Percentiles rank a stretch among this genome's conserved stretches.
Conservation (phyloP, 192 early-diverging fungal genomes). For the Coemansia brasiliensis region DNA sequence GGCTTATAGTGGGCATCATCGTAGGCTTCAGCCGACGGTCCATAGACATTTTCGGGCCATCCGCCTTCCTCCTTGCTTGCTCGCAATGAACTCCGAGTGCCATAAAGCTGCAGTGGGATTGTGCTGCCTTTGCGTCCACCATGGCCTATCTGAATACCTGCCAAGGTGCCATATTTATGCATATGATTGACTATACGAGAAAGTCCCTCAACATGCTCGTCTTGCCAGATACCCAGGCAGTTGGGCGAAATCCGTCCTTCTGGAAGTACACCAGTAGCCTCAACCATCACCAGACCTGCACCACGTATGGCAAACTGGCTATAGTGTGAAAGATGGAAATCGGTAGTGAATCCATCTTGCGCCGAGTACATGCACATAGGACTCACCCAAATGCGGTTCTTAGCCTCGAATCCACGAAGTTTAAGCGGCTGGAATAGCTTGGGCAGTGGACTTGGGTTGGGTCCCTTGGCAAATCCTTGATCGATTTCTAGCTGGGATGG, state of each 20-base stretch:
- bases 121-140: slow-evolving; percentile 75
- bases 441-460: slow-evolving; percentile 21
- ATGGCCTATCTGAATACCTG: slow-evolving; percentile 81
- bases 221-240: slow-evolving; percentile 80
- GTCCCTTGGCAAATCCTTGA: slow-evolving; percentile 23
- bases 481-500: slow-evolving; percentile 37
- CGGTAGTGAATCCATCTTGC: slow-evolving; percentile 64
- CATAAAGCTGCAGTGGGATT: slow-evolving; percentile 20
- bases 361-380: slow-evolving; percentile 86
- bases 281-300: slow-evolving; percentile 76
- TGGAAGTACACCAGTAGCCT: slow-evolving; percentile 72
- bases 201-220: slow-evolving; percentile 67
- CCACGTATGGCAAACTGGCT: slow-evolving; percentile 76
- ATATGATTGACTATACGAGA: slow-evolving; percentile 55
- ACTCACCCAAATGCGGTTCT: slow-evolving; percentile 74
- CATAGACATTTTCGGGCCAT: slow-evolving; percentile 73
- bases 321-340: slow-evolving; percentile 65
- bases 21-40: slow-evolving; percentile 60
- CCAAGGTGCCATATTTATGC: slow-evolving; percentile 60
- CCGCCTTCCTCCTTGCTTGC: slow-evolving; percentile 53
- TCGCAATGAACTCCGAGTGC: slow-evolving; percentile 8
- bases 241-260: slow-evolving; percentile 78
- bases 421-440: slow-evolving; percentile 70
- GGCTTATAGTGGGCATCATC: slow-evolving; percentile 23
- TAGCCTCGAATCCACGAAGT: slow-evolving; percentile 65